phyloP scores from a whole-genome alignment of 2,329 filamentous ascomycete species.

The Passalora sequoiae region DNA sequence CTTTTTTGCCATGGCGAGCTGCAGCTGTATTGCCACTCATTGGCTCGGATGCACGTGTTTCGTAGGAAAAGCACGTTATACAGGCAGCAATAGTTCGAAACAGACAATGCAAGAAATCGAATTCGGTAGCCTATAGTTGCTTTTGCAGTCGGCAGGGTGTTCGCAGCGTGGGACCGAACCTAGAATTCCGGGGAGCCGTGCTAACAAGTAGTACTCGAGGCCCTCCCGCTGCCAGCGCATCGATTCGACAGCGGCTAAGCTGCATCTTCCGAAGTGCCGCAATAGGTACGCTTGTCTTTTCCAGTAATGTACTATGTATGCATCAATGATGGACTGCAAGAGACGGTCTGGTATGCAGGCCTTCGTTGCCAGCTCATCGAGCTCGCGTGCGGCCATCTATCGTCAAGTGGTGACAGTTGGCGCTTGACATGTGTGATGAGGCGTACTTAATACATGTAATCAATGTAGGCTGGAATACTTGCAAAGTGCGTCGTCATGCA shows the following conservation, averaged over 20 bases:
- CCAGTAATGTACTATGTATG: no score
- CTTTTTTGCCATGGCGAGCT: conserved; percentile 3
- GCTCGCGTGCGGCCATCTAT: conserved; percentile 7
- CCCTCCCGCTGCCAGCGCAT: conserved; percentile 10
- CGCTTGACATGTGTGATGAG: conserved; percentile 2
- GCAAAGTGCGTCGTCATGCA: neutral
- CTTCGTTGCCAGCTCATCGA: conserved; percentile 23
- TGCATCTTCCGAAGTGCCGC: neutral
- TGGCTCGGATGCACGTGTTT: conserved; percentile 1
- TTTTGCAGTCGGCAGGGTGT: conserved; percentile 1
- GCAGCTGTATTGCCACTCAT: no score
- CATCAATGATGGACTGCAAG: no score
- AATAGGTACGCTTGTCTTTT: neutral
- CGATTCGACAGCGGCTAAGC: conserved; percentile 4
- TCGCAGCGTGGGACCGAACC: conserved; percentile 1
- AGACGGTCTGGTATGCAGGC: conserved; percentile 7
- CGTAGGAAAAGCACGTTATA: conserved; percentile 1
- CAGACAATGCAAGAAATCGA: neutral
- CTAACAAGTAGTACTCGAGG: conserved; percentile 2
- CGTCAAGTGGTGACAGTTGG: conserved; percentile 1
- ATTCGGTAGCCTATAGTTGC: conserved; percentile 2
- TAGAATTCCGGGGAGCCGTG: neutral
- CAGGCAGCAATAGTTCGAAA: neutral
- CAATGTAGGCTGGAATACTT: neutral
- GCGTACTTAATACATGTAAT: no score